Base-by-base conservation (phyloP, 192 early-diverging fungal species). In the Tieghemiomyces parasiticus region DNA sequence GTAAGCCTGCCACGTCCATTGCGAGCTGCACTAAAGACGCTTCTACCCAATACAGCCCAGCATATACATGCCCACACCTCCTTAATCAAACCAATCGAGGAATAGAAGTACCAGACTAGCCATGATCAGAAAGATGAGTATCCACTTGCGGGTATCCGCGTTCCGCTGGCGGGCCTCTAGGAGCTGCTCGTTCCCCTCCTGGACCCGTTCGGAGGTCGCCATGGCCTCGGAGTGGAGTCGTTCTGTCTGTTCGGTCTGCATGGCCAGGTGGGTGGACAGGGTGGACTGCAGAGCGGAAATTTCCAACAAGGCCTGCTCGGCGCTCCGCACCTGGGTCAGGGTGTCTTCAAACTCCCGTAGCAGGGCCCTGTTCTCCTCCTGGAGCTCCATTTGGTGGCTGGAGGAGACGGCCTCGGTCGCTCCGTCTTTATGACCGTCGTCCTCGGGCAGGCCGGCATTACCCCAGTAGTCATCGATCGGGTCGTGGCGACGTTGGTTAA, bases 71-170 rank as follows among this genome's bases (percentile, higher is more conserved):
- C n/a, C n/a, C n/a, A n/a, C n/a, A n/a, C 19, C 31, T 67, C 24
- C n/a, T 20, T 71, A 85, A 61, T 82, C 81, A 63, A 82, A 89
- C 86, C 86, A 89, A 59, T 89, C 86, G 60, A 89, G 67, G 61
- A 89, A 89, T 34, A 89, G 59, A 25, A 89, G 61, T 24, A 89
- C 81, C 54, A 85, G 64, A 52, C 84, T 86, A 4, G 85, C 79
- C 50, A 79, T 70, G 24, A 89, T 74, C 33, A 89, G 65, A 67
- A 89, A 80, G 32, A 77, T 66, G 10, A 89, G 60, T 32, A 86
- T 79, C 80, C 84, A 84, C 60, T 89, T 89, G 60, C 87, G 78
- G 2, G 85, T 78, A 26, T 74, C 71, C 10, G 68, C 67, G 58
- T 85, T 82, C 56, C 80, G 68, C 62, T 84, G 77, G 30, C 74